These are phyloP conservation scores for Aspergillus sergii DNA, from an alignment of 2,329 filamentous ascomycete genomes.

Conservation along the genomic window DNA sequence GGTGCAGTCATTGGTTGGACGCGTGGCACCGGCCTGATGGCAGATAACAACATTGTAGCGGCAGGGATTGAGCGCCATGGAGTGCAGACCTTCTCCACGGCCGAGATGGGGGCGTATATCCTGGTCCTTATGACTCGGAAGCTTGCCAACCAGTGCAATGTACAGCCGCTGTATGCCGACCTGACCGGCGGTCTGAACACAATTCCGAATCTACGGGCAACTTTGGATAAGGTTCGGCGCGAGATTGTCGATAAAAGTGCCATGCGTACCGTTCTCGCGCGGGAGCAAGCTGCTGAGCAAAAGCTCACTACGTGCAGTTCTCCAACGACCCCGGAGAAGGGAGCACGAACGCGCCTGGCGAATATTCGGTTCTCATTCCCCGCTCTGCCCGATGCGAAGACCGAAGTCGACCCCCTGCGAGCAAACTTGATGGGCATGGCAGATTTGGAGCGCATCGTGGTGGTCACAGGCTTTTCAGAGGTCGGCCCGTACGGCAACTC, in stretches of 20 bases:
- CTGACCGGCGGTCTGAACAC: conserved; percentile 97
- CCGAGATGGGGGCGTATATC: conserved; percentile 99
- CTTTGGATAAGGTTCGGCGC: conserved; percentile 91
- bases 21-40: conserved; percentile 96
- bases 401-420: conserved; percentile 86
- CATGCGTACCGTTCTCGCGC: conserved; percentile 87
- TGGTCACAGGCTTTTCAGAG: conserved; percentile 94
- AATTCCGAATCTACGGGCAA: conserved; percentile 89
- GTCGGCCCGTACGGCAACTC: conserved; percentile 90
- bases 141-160: conserved; percentile 93
- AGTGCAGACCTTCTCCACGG: conserved; percentile 97
- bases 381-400: conserved; percentile 84
- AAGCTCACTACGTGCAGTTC: conserved; percentile 61
- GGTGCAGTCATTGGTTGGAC: conserved; percentile 99
- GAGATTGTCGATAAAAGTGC: conserved; percentile 95
- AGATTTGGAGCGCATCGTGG: conserved; percentile 95
- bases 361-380: conserved; percentile 99
- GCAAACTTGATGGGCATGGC: conserved; percentile 96
- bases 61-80: conserved; percentile 96
- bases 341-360: conserved; percentile 90
- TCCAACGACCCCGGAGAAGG: conserved; percentile 72
- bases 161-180: conserved; percentile 94
- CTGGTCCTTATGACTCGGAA: conserved; percentile 92
- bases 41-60: conserved; percentile 94
- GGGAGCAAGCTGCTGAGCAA: conserved; percentile 95